Percentiles rank a stretch among this genome's conserved stretches.
Conservation (phyloP, 2,329 filamentous ascomycete species). For the Chrysoporthe deuterocubensis region DNA sequence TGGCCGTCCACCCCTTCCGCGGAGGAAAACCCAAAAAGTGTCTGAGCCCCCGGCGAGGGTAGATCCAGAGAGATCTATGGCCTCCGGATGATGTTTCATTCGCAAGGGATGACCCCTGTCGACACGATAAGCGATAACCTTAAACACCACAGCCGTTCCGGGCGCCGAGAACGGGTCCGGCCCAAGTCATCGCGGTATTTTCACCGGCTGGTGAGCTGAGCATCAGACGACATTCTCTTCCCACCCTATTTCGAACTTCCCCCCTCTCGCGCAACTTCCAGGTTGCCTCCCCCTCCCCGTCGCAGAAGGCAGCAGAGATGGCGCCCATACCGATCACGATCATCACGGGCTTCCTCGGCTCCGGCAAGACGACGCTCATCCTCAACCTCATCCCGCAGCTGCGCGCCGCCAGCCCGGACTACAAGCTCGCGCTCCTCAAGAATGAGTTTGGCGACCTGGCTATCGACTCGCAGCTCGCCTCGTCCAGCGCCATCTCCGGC, state of each 20-base stretch:
- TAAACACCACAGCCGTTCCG: conserved; percentile 28
- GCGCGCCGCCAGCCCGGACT: conserved; percentile 67
- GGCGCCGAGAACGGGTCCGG: conserved; percentile 28
- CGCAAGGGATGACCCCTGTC: conserved; percentile 2
- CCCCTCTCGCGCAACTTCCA: not conserved
- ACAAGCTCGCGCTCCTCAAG: conserved; percentile 92
- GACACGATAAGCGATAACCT: conserved; percentile 26
- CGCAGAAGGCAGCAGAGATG: conserved; percentile 48
- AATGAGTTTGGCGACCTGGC: conserved; percentile 98
- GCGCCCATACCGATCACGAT: conserved; percentile 87
- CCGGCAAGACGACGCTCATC: conserved; percentile 94
- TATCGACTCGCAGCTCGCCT: conserved; percentile 88
- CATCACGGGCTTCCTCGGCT: conserved; percentile 93
- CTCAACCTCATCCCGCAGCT: conserved; percentile 94
- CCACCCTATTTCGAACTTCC: not conserved
- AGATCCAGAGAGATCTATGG: not conserved
- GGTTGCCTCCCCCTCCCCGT: not conserved
- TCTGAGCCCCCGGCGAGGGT: not conserved
- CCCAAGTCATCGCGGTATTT: conserved; percentile 25
- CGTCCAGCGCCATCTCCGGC: conserved; percentile 80
- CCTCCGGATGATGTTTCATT: not conserved
- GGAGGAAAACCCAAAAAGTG: not conserved
- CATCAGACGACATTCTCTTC: conserved; percentile 21
- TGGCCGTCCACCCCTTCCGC: not conserved
- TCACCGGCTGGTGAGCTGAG: conserved; percentile 19